Conservation (phyloP, 192 early-diverging fungal species). For the Thoreauomyces humboldtii region DNA sequence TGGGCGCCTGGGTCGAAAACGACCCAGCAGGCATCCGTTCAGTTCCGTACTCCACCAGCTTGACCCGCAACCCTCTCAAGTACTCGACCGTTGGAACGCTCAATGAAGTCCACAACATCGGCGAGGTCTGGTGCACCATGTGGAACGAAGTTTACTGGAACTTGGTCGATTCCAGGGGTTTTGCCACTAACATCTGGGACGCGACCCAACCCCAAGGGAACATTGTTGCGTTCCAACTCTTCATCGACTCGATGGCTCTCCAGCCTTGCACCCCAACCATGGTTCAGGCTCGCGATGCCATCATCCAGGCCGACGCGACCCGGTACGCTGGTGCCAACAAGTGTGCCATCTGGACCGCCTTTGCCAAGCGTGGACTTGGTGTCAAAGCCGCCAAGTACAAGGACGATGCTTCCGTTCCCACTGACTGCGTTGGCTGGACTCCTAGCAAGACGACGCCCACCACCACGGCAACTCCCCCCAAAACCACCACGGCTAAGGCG, state of each 20-base stretch:
- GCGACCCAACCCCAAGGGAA: slow-evolving; percentile 36
- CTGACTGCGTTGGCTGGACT: slow-evolving; percentile 11
- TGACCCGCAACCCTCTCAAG: slow-evolving; percentile 31
- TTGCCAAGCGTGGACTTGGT: slow-evolving; percentile 67
- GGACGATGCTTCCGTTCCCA: slow-evolving; percentile 10
- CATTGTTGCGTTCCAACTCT: slow-evolving; percentile 45
- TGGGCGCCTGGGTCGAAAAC: slow-evolving; percentile 39
- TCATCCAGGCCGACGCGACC: slow-evolving; percentile 54
- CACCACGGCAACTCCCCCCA: background rate
- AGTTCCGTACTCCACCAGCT: slow-evolving; percentile 57
- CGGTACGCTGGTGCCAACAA: slow-evolving; percentile 46
- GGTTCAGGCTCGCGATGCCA: slow-evolving; percentile 59
- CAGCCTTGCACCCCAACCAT: slow-evolving; percentile 69
- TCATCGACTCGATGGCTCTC: slow-evolving; percentile 57
- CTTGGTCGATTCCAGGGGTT: slow-evolving; percentile 38
- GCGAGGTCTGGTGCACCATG: slow-evolving; percentile 58
- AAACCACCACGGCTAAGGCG: background rate
- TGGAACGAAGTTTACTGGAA: slow-evolving; percentile 62
- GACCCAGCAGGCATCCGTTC: slow-evolving; percentile 43
- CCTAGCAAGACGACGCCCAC: background rate
- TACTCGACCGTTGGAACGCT: slow-evolving; percentile 25
- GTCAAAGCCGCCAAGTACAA: slow-evolving; percentile 24
- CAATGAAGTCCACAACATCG: slow-evolving; percentile 52
- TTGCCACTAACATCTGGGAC: slow-evolving; percentile 14
- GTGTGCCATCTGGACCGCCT: slow-evolving; percentile 57